Conservation (phyloP, 176 grass and related monocot species). For the Areca catechu region DNA sequence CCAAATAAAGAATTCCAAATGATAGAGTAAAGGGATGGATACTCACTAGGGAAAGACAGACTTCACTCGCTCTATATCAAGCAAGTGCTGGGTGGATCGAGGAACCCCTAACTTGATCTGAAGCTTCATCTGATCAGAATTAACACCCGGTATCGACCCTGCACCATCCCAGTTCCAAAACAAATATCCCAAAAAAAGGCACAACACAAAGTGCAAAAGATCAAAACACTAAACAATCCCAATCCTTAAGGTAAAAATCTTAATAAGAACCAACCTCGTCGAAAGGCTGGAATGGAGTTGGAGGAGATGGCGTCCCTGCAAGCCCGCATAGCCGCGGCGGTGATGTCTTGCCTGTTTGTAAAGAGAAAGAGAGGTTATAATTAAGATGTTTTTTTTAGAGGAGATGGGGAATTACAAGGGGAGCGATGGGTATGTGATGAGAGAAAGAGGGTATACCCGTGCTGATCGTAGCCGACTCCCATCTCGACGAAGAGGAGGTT, state of each 20-base stretch:
- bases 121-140: conserved; percentile 95
- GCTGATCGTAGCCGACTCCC: conserved; percentile 97
- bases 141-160: conserved; percentile 88
- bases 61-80: conserved; percentile 67
- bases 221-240: no score
- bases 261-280: conserved; percentile 31
- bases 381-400: background rate
- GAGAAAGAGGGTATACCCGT: conserved; percentile 31
- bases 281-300: conserved; percentile 95
- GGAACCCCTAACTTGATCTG: conserved; percentile 85
- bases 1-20: no score
- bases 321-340: conserved; percentile 69
- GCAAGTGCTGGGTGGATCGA: conserved; percentile 55
- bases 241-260: background rate
- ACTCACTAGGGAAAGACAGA: conserved; percentile 90
- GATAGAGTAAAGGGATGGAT: background rate
- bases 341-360: conserved; percentile 63
- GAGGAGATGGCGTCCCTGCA: conserved; percentile 93
- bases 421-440: background rate
- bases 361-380: background rate
- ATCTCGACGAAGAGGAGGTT: conserved; percentile 96
- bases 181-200: no score
- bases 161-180: background rate
- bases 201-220: background rate
- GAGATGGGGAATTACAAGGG: background rate